A percentile compares a stretch with the other conserved stretches of the same genome.
Evolutionary conservation across 1,284 basidiomycete species (phyloP).

Genomic region (Tilletia indica): DNA sequence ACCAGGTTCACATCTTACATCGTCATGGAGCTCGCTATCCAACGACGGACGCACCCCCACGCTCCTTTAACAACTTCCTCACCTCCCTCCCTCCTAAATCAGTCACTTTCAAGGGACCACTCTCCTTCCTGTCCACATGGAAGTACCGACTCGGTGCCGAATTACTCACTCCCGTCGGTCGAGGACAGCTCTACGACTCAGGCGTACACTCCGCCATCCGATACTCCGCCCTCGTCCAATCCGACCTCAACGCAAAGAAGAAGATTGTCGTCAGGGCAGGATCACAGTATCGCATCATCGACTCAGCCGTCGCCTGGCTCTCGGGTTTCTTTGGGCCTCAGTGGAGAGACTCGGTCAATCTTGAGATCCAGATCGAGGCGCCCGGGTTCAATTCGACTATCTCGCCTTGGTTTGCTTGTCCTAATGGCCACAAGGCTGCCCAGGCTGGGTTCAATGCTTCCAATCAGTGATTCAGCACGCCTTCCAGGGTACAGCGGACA

Average conservation of each 20-base stretch:
- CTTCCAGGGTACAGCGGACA: not conserved
- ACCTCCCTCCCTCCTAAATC: slow-evolving; percentile 23
- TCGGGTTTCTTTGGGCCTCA: slow-evolving; percentile 44
- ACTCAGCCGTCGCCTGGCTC: slow-evolving; percentile 72
- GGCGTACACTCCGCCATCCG: slow-evolving; percentile 49
- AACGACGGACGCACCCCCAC: slow-evolving; percentile 44
- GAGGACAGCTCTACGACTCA: slow-evolving; percentile 65
- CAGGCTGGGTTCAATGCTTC: not conserved
- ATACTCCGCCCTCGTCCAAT: slow-evolving; percentile 50
- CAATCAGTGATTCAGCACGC: not conserved
- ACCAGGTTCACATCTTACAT: slow-evolving; percentile 50
- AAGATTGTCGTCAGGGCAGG: slow-evolving; percentile 51
- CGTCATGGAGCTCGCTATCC: slow-evolving; percentile 53
- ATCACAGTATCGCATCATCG: slow-evolving; percentile 71
- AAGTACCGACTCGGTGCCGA: slow-evolving; percentile 64
- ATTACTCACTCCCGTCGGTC: slow-evolving; percentile 74
- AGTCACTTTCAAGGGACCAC: slow-evolving; percentile 61
- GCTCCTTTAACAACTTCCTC: slow-evolving; percentile 30
- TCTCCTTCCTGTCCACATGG: slow-evolving; percentile 73
- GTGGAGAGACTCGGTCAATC: slow-evolving; percentile 41
- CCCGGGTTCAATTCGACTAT: slow-evolving; percentile 74
- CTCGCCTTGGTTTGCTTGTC: slow-evolving; percentile 17
- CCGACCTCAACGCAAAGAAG: slow-evolving; percentile 35
- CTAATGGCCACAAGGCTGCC: slow-evolving; percentile 9
- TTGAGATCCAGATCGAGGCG: slow-evolving; percentile 50